A percentile compares a stretch with the other conserved stretches of the same genome.
phyloP scores from a whole-genome alignment of 257 asterid species.

The Asclepias syriaca region DNA sequence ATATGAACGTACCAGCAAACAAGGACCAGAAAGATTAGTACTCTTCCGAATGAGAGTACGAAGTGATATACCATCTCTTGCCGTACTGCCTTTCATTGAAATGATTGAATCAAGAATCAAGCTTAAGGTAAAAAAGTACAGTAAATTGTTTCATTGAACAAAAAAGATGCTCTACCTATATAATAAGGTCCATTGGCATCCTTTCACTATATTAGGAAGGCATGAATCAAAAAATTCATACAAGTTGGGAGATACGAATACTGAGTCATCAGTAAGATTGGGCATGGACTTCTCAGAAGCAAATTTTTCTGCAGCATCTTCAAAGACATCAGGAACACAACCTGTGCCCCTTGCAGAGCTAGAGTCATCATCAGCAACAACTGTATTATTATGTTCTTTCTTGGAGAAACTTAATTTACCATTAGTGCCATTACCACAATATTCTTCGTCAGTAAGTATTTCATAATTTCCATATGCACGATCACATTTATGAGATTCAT shows the following conservation, averaged over 20 bases:
- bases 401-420: slow-evolving; percentile 13
- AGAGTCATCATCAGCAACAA: slow-evolving; percentile 38
- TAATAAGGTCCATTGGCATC: slow-evolving; percentile 77
- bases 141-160: background rate
- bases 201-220: slow-evolving; percentile 91
- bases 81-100: slow-evolving; percentile 94
- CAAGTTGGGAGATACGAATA: slow-evolving; percentile 60
- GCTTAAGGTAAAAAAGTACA: slow-evolving; percentile 12
- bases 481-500: slow-evolving; percentile 39
- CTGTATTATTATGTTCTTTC: slow-evolving; percentile 16
- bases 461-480: slow-evolving; percentile 22
- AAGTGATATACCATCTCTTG: slow-evolving; percentile 88
- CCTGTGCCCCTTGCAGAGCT: slow-evolving; percentile 52
- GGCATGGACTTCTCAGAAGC: slow-evolving; percentile 45
- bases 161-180: slow-evolving; percentile 52
- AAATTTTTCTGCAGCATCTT: slow-evolving; percentile 55
- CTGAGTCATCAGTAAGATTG: slow-evolving; percentile 57
- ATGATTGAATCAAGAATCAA: slow-evolving; percentile 32
- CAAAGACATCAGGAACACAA: slow-evolving; percentile 51
- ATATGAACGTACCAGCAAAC: slow-evolving; percentile 58
- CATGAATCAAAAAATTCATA: slow-evolving; percentile 73
- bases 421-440: slow-evolving; percentile 17
- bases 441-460: slow-evolving; percentile 18
- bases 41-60: slow-evolving; percentile 77
- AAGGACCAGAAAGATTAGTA: slow-evolving; percentile 63